Conservation (phyloP, 495 filamentous ascomycete species). For the Lasiosphaeriaceae sp. region DNA sequence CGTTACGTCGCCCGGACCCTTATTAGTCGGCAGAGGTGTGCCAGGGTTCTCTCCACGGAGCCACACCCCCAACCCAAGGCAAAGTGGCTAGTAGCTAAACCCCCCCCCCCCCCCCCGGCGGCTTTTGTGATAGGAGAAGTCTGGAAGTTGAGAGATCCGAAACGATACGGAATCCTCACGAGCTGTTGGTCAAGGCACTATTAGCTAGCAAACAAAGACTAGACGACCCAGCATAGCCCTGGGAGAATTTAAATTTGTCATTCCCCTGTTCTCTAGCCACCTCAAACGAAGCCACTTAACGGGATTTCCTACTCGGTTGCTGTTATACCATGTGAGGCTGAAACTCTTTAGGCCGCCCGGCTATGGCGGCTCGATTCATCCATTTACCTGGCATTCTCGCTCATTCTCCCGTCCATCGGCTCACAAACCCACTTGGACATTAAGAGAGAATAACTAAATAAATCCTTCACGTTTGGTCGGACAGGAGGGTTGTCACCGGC, state of each 20-base stretch:
- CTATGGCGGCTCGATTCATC: not conserved
- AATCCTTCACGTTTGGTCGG: too few relatives aligned
- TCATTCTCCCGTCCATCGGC: not conserved
- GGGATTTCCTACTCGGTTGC: not conserved
- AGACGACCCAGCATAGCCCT: too few relatives aligned
- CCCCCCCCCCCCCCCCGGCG: not conserved
- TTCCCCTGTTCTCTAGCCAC: too few relatives aligned
- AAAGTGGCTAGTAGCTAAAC: not conserved
- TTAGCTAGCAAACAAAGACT: not conserved
- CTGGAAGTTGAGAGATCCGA: constrained; percentile 21
- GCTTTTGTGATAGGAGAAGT: not conserved
- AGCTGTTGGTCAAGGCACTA: not conserved
- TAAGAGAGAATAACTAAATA: too few relatives aligned
- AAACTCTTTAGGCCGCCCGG: not conserved
- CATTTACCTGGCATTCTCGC: not conserved
- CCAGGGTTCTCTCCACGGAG: too few relatives aligned
- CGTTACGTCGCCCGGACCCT: too few relatives aligned
- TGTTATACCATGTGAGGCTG: not conserved
- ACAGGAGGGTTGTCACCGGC: too few relatives aligned
- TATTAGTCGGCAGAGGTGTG: too few relatives aligned
- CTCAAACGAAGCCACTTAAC: not conserved
- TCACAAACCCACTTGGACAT: not conserved
- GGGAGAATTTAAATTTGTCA: too few relatives aligned
- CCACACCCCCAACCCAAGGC: not conserved
- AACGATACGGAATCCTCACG: constrained; percentile 6